phyloP scores from a whole-genome alignment of 352 stramenopile species.

The Pythium brachiatum region DNA sequence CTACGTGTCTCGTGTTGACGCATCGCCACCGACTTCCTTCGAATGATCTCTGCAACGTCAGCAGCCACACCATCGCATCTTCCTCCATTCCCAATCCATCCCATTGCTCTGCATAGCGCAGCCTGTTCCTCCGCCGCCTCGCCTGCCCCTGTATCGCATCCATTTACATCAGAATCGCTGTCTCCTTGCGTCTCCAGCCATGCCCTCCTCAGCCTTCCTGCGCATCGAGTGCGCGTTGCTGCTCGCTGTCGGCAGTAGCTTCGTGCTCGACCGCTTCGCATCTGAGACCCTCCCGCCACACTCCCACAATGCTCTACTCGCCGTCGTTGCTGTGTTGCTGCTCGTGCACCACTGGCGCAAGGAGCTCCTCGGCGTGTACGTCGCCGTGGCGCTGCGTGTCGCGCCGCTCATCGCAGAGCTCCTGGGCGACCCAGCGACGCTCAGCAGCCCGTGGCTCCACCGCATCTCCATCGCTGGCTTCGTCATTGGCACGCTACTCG shows the following conservation, averaged over 20 bases:
- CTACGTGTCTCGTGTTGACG: background rate
- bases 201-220: background rate
- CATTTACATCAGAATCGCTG: background rate
- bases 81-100: background rate
- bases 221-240: slow-evolving; percentile 28
- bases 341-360: slow-evolving; percentile 31
- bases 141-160: background rate
- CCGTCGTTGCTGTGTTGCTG: slow-evolving; percentile 16
- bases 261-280: slow-evolving; percentile 3
- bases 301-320: slow-evolving; percentile 16
- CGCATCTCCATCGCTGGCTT: slow-evolving; percentile 8
- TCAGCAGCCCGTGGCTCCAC: background rate
- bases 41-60: background rate
- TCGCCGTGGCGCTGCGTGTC: slow-evolving; percentile 6
- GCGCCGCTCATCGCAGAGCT: slow-evolving; percentile 11
- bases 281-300: slow-evolving; percentile 5
- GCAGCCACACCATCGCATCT: background rate
- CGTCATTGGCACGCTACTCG: slow-evolving; percentile 26
- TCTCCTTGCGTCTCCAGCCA: background rate
- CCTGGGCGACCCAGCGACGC: background rate
- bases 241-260: slow-evolving; percentile 1
- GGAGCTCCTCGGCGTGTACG: slow-evolving; percentile 23
- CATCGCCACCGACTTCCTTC: background rate
- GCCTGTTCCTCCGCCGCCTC: no score
- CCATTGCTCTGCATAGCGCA: background rate